Evolutionary conservation across 2,329 filamentous ascomycete species (phyloP).

Genomic region (Lecanicillium sp.): DNA sequence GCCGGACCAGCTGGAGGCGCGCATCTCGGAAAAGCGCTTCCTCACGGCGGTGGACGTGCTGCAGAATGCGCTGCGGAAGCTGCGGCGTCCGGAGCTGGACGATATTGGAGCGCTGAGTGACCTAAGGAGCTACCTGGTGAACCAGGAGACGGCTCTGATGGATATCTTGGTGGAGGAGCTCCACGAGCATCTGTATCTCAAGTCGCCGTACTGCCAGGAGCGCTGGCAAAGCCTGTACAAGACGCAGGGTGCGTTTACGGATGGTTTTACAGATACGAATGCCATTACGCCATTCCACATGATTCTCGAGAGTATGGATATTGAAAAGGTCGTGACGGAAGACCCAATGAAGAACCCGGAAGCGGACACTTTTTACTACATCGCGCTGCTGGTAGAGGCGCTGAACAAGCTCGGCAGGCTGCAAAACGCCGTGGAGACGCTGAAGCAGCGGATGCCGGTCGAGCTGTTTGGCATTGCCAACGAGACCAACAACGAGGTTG

Average conservation of each 20-base stretch:
- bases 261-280: conserved; percentile 41
- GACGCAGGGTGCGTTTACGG: conserved; percentile 50
- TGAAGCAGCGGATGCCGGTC: conserved; percentile 88
- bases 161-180: conserved; percentile 97
- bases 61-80: conserved; percentile 75
- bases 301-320: conserved; percentile 55
- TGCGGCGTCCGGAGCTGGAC: conserved; percentile 83
- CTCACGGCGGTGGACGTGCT: conserved; percentile 87
- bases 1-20: conserved; percentile 86
- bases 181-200: conserved; percentile 94
- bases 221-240: conserved; percentile 82
- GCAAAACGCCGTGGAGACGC: conserved; percentile 78
- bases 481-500: conserved; percentile 89
- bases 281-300: conserved; percentile 50
- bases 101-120: conserved; percentile 85
- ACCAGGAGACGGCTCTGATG: conserved; percentile 85
- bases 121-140: conserved; percentile 78
- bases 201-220: conserved; percentile 95
- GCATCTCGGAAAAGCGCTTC: conserved; percentile 95
- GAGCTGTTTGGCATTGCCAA: conserved; percentile 92
- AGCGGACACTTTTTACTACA: conserved; percentile 90
- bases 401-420: conserved; percentile 83
- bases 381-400: conserved; percentile 79
- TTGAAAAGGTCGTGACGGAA: conserved; percentile 62
- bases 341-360: conserved; percentile 92